phyloP scores from a whole-genome alignment of 352 stramenopile species.

The Plasmopara halstedii region DNA sequence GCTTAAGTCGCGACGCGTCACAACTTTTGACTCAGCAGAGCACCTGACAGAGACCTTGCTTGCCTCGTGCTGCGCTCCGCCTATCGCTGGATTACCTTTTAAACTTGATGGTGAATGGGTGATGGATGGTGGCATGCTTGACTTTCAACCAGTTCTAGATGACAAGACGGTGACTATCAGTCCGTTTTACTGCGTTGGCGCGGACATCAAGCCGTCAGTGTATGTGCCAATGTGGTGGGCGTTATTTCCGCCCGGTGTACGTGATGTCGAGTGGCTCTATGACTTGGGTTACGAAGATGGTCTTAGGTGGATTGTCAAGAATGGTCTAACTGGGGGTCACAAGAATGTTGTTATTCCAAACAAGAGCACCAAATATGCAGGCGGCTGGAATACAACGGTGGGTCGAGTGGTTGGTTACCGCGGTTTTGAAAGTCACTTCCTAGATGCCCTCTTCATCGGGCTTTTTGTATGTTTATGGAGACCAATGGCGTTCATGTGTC shows the following conservation, averaged over 20 bases:
- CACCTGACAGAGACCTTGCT: conserved; percentile 1
- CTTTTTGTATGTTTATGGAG: conserved; percentile 44
- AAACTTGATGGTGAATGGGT: conserved; percentile 58
- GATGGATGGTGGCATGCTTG: conserved; percentile 79
- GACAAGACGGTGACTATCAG: conserved; percentile 66
- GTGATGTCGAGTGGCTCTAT: conserved; percentile 80
- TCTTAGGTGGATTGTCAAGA: conserved; percentile 56
- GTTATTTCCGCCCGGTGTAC: conserved; percentile 48
- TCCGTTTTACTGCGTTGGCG: conserved; percentile 78
- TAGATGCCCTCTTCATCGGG: conserved; percentile 64
- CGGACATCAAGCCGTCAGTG: conserved; percentile 83
- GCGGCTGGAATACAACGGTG: conserved; percentile 56
- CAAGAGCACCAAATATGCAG: conserved; percentile 25
- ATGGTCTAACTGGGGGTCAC: conserved; percentile 20
- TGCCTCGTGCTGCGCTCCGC: conserved; percentile 2
- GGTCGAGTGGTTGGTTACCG: conserved; percentile 66
- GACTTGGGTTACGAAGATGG: conserved; percentile 76
- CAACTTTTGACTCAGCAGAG: background rate
- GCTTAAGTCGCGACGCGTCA: background rate
- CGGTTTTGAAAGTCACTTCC: conserved; percentile 50
- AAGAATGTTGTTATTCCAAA: conserved; percentile 45
- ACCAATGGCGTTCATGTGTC: conserved; percentile 36
- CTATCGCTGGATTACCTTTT: conserved; percentile 1
- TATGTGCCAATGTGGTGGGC: conserved; percentile 87
- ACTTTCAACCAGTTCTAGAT: conserved; percentile 78